Evolutionary conservation across 345 rosid genomes (phyloP).

Genomic region (Gynandropsis gynandra): DNA sequence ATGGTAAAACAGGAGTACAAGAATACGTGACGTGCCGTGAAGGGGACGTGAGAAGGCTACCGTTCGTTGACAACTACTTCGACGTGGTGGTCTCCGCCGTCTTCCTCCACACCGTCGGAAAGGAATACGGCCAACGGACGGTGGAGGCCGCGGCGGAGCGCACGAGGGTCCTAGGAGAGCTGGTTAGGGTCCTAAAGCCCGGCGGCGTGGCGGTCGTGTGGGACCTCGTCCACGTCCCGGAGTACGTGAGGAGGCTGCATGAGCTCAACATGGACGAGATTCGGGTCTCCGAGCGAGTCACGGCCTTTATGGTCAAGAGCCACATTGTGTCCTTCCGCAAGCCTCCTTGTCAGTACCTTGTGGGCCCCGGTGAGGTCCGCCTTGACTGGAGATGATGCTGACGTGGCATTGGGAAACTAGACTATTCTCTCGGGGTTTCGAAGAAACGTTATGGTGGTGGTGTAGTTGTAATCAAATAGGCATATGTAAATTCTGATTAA

Average conservation of each 20-base stretch:
- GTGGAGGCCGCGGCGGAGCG: constrained; percentile 94
- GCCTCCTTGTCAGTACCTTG: constrained; percentile 64
- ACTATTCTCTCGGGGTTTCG: too few species aligned
- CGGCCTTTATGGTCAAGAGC: constrained; percentile 91
- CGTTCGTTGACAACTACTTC: constrained; percentile 74
- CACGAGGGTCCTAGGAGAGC: constrained; percentile 73
- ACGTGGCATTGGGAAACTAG: constrained; percentile 3
- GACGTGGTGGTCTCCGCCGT: constrained; percentile 91
- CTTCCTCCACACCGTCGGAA: constrained; percentile 76
- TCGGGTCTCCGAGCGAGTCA: constrained; percentile 67
- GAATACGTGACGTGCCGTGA: constrained; percentile 93
- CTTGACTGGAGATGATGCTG: constrained; percentile 60
- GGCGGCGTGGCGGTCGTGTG: constrained; percentile 75
- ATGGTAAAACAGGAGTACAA: constrained; percentile 53
- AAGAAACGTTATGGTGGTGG: too few species aligned
- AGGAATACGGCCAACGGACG: constrained; percentile 72
- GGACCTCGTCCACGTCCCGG: constrained; percentile 82
- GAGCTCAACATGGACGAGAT: constrained; percentile 90
- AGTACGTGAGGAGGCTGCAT: constrained; percentile 66
- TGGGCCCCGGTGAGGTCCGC: constrained; percentile 56
- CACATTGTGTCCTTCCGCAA: constrained; percentile 79
- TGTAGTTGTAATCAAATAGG: too few species aligned
- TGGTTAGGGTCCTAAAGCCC: constrained; percentile 82
- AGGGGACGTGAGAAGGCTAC: constrained; percentile 78
- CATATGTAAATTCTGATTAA: too few species aligned